These are phyloP conservation scores for Skeletonema grethae DNA, from an alignment of 108 stramenopile genomes.

Conservation along the genomic window DNA sequence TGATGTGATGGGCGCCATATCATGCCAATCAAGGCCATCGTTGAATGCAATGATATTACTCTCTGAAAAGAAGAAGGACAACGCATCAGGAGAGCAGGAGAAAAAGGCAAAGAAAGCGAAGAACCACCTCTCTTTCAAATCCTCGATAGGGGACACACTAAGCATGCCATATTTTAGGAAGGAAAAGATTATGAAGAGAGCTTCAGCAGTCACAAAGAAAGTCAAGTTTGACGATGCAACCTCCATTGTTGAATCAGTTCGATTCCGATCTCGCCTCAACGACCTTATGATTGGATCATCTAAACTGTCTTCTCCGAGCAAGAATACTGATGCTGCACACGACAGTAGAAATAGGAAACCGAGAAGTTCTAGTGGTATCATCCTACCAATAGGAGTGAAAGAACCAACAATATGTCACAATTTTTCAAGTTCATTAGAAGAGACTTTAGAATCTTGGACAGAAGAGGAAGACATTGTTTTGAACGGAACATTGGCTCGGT, in stretches of 20 bases:
- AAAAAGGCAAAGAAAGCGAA: conserved; percentile 35
- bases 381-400: conserved; percentile 77
- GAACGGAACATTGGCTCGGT: conserved; percentile 43
- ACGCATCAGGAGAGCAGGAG: neutral
- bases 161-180: conserved; percentile 15
- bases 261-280: conserved; percentile 27
- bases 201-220: conserved; percentile 20
- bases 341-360: conserved; percentile 4
- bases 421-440: conserved; percentile 19
- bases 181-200: conserved; percentile 10
- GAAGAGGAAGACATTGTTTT: conserved; percentile 55
- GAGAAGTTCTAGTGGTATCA: conserved; percentile 49
- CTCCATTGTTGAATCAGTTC: conserved; percentile 16
- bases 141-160: conserved; percentile 10
- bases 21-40: conserved; percentile 16
- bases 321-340: neutral
- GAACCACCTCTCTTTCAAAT: conserved; percentile 16
- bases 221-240: conserved; percentile 20
- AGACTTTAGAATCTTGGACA: conserved; percentile 51
- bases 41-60: conserved; percentile 39
- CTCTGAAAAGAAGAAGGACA: conserved; percentile 17
- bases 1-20: conserved; percentile 17
- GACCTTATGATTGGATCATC: conserved; percentile 24
- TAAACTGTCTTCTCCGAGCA: neutral
- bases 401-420: conserved; percentile 26